Conservation (phyloP, 164 flowering plant genomes). For the Tetracentron sinense region DNA sequence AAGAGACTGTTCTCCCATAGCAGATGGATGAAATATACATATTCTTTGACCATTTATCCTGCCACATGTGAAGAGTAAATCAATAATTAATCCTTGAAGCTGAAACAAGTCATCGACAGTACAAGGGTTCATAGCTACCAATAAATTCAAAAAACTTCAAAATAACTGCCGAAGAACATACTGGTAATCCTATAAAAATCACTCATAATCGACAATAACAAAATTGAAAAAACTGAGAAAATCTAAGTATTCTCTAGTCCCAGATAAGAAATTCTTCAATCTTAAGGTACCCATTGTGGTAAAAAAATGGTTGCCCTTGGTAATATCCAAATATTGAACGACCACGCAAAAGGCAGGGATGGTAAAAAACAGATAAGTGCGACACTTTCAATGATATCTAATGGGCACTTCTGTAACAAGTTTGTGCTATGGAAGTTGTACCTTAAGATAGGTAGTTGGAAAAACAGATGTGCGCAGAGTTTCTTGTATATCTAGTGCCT, state of each 20-base stretch:
- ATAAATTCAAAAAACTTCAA: background rate
- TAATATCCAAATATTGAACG: background rate
- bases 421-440: conserved; percentile 12
- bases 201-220: too few relatives aligned
- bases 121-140: background rate
- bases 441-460: conserved; percentile 60
- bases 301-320: background rate
- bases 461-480: conserved; percentile 56
- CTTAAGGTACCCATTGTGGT: background rate
- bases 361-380: too few relatives aligned
- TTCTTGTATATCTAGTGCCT: conserved; percentile 51
- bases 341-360: background rate
- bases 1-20: conserved; percentile 53
- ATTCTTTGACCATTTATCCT: conserved; percentile 61
- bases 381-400: too few relatives aligned
- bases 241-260: background rate
- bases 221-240: background rate
- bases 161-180: too few relatives aligned
- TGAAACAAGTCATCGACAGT: background rate
- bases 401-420: too few relatives aligned
- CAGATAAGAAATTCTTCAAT: background rate
- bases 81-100: background rate
- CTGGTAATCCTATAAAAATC: too few relatives aligned
- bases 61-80: conserved; percentile 11
- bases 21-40: conserved; percentile 46